Percentiles rank a stretch among this genome's conserved stretches.
phyloP scores from a whole-genome alignment of 1,139 yeast genomes.

The Taiozyma sp. region DNA sequence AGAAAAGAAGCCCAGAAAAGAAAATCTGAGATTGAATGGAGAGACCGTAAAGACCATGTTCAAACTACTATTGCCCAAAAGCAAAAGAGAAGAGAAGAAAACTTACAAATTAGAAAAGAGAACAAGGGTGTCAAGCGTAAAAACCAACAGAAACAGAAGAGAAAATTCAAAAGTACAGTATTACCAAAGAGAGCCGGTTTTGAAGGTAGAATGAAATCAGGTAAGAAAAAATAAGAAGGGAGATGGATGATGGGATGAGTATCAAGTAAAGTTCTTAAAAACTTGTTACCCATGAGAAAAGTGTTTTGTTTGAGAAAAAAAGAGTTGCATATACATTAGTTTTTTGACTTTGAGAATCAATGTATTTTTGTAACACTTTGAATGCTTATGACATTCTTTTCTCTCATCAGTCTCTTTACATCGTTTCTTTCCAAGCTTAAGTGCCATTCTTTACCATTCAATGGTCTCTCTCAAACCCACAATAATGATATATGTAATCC shows the following conservation, averaged over 20 bases:
- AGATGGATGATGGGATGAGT: neutral
- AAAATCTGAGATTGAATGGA: slow-evolving; percentile 82
- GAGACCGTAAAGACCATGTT: slow-evolving; percentile 75
- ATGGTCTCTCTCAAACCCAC: neutral
- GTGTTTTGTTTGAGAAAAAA: neutral
- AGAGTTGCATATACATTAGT: neutral
- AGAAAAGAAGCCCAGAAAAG: slow-evolving; percentile 75
- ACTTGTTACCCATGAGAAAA: neutral
- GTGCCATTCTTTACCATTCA: neutral
- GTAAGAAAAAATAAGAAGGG: slow-evolving; percentile 5
- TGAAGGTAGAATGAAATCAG: slow-evolving; percentile 30
- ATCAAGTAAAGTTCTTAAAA: neutral
- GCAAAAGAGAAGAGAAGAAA: slow-evolving; percentile 84
- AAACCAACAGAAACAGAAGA: slow-evolving; percentile 59
- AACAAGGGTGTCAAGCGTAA: slow-evolving; percentile 71
- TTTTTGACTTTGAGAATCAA: neutral
- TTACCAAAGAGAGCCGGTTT: slow-evolving; percentile 41
- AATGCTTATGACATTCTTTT: neutral
- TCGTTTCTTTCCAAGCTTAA: neutral
- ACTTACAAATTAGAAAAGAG: slow-evolving; percentile 73
- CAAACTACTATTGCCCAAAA: slow-evolving; percentile 69
- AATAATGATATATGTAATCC: neutral
- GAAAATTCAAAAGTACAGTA: slow-evolving; percentile 51
- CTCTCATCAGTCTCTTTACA: neutral
- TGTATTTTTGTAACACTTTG: neutral